Base-by-base conservation (phyloP, 2,329 filamentous ascomycete genomes). In the Diaporthe sp. region DNA sequence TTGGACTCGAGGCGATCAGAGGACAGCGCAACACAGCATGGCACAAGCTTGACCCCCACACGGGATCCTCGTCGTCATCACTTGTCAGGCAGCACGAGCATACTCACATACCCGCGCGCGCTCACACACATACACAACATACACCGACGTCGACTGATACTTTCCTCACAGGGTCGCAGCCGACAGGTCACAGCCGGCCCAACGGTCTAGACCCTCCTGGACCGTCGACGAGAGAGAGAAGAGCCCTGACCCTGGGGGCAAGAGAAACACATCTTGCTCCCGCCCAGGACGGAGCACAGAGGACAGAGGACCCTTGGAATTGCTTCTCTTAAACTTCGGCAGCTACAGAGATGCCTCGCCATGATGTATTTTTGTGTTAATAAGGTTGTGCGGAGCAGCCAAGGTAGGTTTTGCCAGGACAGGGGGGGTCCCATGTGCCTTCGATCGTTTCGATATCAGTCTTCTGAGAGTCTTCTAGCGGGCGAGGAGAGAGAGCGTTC, bases 141-240 rank as follows among this genome's bases (percentile, higher is more conserved):
- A 69, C 65, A 39, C 46, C 22, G 12, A 31, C 25, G 46, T 19
- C 34, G 13, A 28, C 6, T 42, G 49, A 42, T 42, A 34, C 49
- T 55, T 49, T 39, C 34, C 31, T 69, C 49, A 19, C 49, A 69
- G 65, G 49, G 65, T 69, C 49, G 65, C 49, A 69, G 49, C 65
- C 65, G 65, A 69, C 49, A 69, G 34, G 65, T 55, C 65, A 53
- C 65, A 69, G 49, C 49, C 65, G 49, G 65, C 65, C 65, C 65
- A 42, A 55, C 65, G 65, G 46, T 69, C 65, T 69, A 69, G 65
- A 22, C 65, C 65, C 49, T 55, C 34, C 28, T 53, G 49, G 65
- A 53, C 65, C 49, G 22, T 69, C 31, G 31, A 68, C 46, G 37
- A 59, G 15, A 25, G 25, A 65, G 62, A 25, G 44, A 37, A 51